phyloP scores from a whole-genome alignment of 352 stramenopile species.

The Globisporangium sylvaticum region DNA sequence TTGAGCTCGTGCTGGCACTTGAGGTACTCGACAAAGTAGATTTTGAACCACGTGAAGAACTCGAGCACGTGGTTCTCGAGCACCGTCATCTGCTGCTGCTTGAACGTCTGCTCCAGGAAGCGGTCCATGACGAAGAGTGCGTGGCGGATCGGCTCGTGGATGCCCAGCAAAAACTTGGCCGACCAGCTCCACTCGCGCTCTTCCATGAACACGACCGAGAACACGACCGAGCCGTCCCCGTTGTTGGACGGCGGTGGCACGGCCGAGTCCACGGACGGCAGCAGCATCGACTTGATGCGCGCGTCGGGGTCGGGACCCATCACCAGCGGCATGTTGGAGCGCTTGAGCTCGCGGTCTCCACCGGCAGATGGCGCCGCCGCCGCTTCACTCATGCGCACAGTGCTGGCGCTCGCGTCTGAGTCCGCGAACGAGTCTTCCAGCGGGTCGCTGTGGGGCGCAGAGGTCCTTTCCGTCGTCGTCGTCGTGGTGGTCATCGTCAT shows the following conservation, averaged over 20 bases:
- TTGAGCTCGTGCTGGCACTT: constrained; percentile 67
- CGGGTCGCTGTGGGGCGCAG: constrained; percentile 12
- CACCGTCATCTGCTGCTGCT: constrained; percentile 19
- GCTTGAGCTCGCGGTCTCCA: constrained; percentile 23
- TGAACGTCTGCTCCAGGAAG: constrained; percentile 64
- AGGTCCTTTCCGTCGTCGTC: neutral
- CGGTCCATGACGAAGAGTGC: constrained; percentile 81
- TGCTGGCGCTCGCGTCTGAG: constrained; percentile 11
- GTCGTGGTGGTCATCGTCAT: neutral
- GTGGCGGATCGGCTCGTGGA: constrained; percentile 79
- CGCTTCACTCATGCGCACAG: neutral
- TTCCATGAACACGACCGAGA: constrained; percentile 61
- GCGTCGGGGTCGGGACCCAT: constrained; percentile 14
- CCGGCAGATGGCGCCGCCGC: constrained; percentile 13
- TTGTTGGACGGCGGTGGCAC: constrained; percentile 52
- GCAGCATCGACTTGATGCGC: constrained; percentile 19
- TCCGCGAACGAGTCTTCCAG: constrained; percentile 11
- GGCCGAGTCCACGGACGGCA: constrained; percentile 18
- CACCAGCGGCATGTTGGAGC: constrained; percentile 28
- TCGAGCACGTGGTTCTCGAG: constrained; percentile 45
- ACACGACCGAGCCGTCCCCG: constrained; percentile 48
- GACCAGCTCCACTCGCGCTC: constrained; percentile 62
- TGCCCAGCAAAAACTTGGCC: constrained; percentile 58
- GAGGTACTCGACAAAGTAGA: constrained; percentile 74
- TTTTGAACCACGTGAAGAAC: constrained; percentile 80